phyloP scores from a whole-genome alignment of 805 yeast species.

The Teunomyces cretensis region DNA sequence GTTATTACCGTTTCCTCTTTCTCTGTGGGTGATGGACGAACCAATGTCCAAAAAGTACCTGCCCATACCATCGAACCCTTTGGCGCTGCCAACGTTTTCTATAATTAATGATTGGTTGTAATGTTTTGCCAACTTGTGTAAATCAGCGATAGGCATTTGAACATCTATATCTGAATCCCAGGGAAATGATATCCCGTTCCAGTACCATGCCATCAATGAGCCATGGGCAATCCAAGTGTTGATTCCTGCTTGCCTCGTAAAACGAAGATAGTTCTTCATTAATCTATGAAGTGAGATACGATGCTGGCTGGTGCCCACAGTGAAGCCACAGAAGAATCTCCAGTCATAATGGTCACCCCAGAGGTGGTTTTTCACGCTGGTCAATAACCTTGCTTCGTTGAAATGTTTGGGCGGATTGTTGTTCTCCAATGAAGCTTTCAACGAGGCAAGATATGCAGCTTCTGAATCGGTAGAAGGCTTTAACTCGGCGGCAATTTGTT shows the following conservation, averaged over 20 bases:
- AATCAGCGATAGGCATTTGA: conserved; percentile 23
- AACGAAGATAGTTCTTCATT: conserved; percentile 17
- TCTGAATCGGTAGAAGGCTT: conserved; percentile 10
- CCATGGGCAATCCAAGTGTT: conserved; percentile 27
- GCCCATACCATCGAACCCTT: conserved; percentile 18
- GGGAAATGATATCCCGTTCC: conserved; percentile 24
- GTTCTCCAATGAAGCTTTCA: conserved; percentile 14
- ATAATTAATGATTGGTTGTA: conserved; percentile 22
- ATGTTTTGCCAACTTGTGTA: conserved; percentile 16
- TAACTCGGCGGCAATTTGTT: conserved; percentile 14
- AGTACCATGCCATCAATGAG: conserved; percentile 20
- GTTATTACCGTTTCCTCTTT: conserved; percentile 50
- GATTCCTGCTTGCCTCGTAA: conserved; percentile 18
- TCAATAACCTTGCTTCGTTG: conserved; percentile 18
- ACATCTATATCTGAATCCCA: conserved; percentile 27
- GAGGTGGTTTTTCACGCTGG: conserved; percentile 9
- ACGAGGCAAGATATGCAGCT: conserved; percentile 16
- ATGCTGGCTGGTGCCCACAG: conserved; percentile 15
- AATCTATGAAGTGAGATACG: conserved; percentile 16
- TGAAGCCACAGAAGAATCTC: conserved; percentile 24
- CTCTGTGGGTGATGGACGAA: conserved; percentile 21
- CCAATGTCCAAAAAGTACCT: conserved; percentile 27
- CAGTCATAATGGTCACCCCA: conserved; percentile 28
- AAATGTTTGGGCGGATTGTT: conserved; percentile 22
- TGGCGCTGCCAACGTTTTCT: conserved; percentile 11